Conservation (phyloP, 1,139 yeast genomes). For the Eremothecium coryli region DNA sequence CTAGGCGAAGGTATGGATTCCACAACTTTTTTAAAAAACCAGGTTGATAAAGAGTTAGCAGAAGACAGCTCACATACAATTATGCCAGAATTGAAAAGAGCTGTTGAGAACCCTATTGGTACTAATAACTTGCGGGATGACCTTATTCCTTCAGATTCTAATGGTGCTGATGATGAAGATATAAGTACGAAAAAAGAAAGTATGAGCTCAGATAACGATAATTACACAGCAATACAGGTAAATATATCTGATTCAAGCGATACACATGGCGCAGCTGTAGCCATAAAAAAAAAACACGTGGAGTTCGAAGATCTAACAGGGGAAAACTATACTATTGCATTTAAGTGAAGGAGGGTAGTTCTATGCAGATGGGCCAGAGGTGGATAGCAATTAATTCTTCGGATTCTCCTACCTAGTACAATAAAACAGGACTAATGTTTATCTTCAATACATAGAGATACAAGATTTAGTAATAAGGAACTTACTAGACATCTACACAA, state of each 20-base stretch:
- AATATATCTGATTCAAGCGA: not conserved
- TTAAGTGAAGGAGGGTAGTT: no score
- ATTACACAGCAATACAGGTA: not conserved
- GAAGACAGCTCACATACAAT: not conserved
- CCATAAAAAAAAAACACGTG: not conserved
- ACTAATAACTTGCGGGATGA: not conserved
- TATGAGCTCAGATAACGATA: not conserved
- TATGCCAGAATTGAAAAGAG: not conserved
- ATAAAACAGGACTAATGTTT: no score
- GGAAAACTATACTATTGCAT: no score
- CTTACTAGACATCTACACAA: no score
- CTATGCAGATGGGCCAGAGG: no score
- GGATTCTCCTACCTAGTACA: no score
- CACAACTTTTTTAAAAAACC: not conserved
- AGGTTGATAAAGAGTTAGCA: constrained; percentile 1
- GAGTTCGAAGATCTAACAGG: not conserved
- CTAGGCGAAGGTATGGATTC: constrained; percentile 1
- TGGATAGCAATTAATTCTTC: no score
- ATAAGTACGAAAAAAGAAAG: no score
- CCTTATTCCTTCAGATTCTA: not conserved
- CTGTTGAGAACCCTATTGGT: not conserved
- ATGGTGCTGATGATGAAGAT: no score
- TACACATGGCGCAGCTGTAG: not conserved
- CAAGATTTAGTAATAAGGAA: no score
- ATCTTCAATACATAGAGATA: no score